Base-by-base conservation (phyloP, 2,329 filamentous ascomycete species). In the Rutstroemia sp. region DNA sequence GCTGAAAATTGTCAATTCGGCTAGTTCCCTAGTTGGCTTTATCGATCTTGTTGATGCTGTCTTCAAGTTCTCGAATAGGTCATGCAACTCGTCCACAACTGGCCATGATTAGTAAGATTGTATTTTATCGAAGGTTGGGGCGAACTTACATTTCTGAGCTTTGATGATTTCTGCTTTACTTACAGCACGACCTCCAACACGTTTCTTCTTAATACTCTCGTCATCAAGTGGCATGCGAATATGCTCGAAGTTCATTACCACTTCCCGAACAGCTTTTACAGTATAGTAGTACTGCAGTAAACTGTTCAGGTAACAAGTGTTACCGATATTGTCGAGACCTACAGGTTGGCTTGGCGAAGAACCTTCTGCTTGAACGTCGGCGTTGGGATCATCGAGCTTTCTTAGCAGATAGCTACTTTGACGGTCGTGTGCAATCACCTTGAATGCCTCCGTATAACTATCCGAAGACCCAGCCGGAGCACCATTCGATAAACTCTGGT, bases 221-320 rank as follows among this genome's bases (percentile, higher is more conserved):
- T 85, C 82, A 8, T 79, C 80, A 4, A 88, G 71, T 3, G 86
- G 81, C 67, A 94, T 81, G 61, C 86, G 82, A 65, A 86, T 81
- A 4, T 83, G 72, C 25, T 92, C 83, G 62, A 89, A 89, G 50
- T 89, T 77, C 57, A 95, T 76, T 3, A 96, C 84, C 61, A 96
- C 81, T 5, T 94, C 80, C 50, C 92, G 83, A 30, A 97, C 77
- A 2, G 89, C 84, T 59, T 84, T 86, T 55, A 97, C 82, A 0
- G 92, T 95, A 69, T 95, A 96, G 63, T 96, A 87, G 68, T 95
- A 97, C 66, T 99, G 94, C 9, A 99, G 77, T 49, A 99, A 80
- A 72, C 92, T 97, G 75, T 99, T 99, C 54, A 99, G 78, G 67
- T 99, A 99, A 70, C 94, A 99, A 0, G 95, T 99, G 67, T 99